Base-by-base conservation (phyloP, 345 rosid species). In the Dimocarpus longan region DNA sequence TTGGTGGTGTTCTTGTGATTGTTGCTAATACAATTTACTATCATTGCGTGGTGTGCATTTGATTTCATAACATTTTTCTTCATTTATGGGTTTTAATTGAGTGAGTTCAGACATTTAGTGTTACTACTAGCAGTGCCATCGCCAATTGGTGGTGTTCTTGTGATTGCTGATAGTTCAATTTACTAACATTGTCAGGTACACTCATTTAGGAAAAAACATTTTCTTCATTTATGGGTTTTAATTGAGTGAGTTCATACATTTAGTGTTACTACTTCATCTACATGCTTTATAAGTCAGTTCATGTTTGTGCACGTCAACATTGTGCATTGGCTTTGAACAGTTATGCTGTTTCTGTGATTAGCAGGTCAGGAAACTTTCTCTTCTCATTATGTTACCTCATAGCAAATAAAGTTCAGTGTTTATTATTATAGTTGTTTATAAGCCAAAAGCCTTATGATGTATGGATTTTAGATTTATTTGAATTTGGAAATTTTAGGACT, bases 41-140 rank as follows among this genome's bases (percentile, higher is more conserved):
- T n/a, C n/a, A n/a, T n/a, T n/a, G n/a, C n/a, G n/a, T n/a, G n/a
- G n/a, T n/a, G n/a, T n/a, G n/a, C n/a, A n/a, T n/a, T n/a, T n/a
- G n/a, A n/a, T n/a, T n/a, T n/a, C n/a, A n/a, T n/a, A n/a, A n/a
- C n/a, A n/a, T n/a, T n/a, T n/a, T n/a, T n/a, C n/a, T n/a, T n/a
- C n/a, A n/a, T n/a, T n/a, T n/a, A n/a, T n/a, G n/a, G n/a, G n/a
- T n/a, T n/a, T n/a, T n/a, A n/a, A n/a, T n/a, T n/a, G n/a, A n/a
- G n/a, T n/a, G n/a, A n/a, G n/a, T n/a, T n/a, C n/a, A n/a, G n/a
- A n/a, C n/a, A n/a, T n/a, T n/a, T n/a, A n/a, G n/a, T n/a, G n/a
- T n/a, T n/a, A n/a, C n/a, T 96, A 80, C 95, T 93, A 79, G 95
- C 99, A 16, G 98, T 93, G 82, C 99, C 98, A 75, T 91, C 97